Evolutionary conservation across 345 rosid genomes (phyloP).

Genomic region (Limnanthes douglasii): DNA sequence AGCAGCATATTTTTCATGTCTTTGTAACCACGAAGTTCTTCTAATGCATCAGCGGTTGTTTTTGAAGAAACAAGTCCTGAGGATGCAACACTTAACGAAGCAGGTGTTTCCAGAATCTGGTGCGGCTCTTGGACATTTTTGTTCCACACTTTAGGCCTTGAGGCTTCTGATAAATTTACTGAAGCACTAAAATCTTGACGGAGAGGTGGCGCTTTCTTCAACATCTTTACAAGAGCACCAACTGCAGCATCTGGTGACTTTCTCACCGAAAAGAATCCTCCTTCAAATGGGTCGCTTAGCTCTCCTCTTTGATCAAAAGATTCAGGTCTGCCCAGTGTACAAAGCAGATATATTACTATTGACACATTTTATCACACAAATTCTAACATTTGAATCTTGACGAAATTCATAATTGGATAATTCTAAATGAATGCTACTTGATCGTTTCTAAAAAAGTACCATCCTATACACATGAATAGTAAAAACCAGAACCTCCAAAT

Average conservation of each 20-base stretch:
- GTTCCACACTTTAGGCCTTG: conserved; percentile 11
- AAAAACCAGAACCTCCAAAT: no score
- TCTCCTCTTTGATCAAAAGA: conserved; percentile 29
- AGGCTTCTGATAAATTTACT: conserved; percentile 11
- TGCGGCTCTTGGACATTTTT: conserved; percentile 12
- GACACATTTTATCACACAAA: no score
- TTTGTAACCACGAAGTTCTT: conserved; percentile 45
- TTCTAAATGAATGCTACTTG: no score
- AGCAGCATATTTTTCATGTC: conserved; percentile 32
- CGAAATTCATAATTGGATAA: no score
- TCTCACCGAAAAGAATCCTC: conserved; percentile 17
- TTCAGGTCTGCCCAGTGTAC: conserved; percentile 36
- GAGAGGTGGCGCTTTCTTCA: conserved; percentile 58
- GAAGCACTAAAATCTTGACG: conserved; percentile 22
- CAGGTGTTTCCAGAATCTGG: conserved; percentile 7
- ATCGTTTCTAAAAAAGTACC: no score
- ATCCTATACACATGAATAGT: no score
- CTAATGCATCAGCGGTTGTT: conserved; percentile 55
- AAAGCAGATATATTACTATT: no score
- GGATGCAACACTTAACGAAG: conserved; percentile 19
- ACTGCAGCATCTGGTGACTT: conserved; percentile 64
- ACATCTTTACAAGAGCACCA: conserved; percentile 50
- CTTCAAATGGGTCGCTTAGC: conserved; percentile 17
- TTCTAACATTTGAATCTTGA: no score
- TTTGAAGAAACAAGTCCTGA: conserved; percentile 21